Percentiles rank a stretch among this genome's conserved stretches.
Evolutionary conservation across 2,329 filamentous ascomycete genomes (phyloP).

Genomic region (Botryotinia globosa): DNA sequence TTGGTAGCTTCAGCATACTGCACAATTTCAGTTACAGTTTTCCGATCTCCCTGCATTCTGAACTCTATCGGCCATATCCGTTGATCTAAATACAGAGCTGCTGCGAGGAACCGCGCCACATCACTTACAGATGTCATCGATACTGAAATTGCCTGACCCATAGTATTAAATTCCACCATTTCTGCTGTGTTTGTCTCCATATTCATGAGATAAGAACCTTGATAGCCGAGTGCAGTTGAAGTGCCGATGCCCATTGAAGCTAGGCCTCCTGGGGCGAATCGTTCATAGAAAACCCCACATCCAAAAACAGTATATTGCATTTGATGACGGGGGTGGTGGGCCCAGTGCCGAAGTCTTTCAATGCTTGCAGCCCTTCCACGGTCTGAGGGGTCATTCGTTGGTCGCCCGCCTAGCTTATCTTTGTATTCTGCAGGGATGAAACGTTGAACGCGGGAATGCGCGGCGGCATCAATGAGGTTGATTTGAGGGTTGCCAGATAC

Average conservation of each 20-base stretch:
- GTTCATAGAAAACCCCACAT: constrained; percentile 73
- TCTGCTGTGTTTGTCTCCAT: constrained; percentile 56
- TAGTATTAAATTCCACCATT: constrained; percentile 54
- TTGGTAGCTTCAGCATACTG: constrained; percentile 48
- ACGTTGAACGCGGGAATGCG: constrained; percentile 59
- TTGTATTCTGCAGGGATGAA: constrained; percentile 78
- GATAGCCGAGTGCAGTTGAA: constrained; percentile 50
- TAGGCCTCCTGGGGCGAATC: constrained; percentile 67
- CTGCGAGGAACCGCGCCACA: constrained; percentile 66
- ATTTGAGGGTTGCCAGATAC: constrained; percentile 65
- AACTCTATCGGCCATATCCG: constrained; percentile 66
- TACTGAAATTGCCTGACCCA: constrained; percentile 52
- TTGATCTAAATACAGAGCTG: constrained; percentile 61
- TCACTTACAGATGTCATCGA: constrained; percentile 69
- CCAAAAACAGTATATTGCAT: constrained; percentile 70
- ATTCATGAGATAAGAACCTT: constrained; percentile 67
- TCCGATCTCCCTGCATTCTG: constrained; percentile 64
- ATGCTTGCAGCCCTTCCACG: constrained; percentile 57
- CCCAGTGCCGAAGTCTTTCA: constrained; percentile 54
- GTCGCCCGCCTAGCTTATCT: constrained; percentile 56
- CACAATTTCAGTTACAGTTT: constrained; percentile 60
- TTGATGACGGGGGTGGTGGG: constrained; percentile 43
- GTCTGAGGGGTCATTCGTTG: constrained; percentile 57
- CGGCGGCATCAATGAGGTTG: constrained; percentile 69
- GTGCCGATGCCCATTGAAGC: constrained; percentile 56